These are phyloP conservation scores for Gaillardinia entomophila DNA, from an alignment of 805 yeast species.

Conservation along the genomic window DNA sequence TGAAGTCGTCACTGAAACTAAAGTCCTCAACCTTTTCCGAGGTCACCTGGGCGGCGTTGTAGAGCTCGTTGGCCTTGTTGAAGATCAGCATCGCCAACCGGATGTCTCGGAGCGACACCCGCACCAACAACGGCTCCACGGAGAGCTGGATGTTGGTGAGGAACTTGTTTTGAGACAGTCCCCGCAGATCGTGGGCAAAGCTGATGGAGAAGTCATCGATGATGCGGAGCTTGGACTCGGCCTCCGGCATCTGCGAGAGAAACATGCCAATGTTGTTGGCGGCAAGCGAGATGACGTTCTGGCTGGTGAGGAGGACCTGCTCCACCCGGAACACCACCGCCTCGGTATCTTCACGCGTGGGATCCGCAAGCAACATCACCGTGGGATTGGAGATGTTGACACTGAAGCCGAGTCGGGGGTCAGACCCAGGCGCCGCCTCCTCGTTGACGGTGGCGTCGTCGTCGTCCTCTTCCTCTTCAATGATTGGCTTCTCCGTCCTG, in stretches of 20 bases:
- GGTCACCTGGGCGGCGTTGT: conserved; percentile 21
- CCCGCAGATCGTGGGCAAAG: conserved; percentile 64
- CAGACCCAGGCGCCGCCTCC: conserved; percentile 4
- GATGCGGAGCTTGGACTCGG: conserved; percentile 57
- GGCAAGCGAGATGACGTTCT: conserved; percentile 58
- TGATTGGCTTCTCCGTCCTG: conserved; percentile 11
- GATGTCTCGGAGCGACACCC: conserved; percentile 85
- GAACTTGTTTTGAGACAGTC: conserved; percentile 52
- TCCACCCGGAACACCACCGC: conserved; percentile 88
- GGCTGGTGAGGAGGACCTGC: conserved; percentile 66
- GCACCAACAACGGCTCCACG: conserved; percentile 72
- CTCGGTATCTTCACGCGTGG: conserved; percentile 62
- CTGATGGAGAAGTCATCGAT: conserved; percentile 86
- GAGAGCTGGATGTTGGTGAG: conserved; percentile 63
- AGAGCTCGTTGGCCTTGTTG: conserved; percentile 60
- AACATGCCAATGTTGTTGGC: conserved; percentile 84
- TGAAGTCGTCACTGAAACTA: conserved; percentile 59
- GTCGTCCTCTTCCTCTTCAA: conserved; percentile 10
- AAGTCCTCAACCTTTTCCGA: conserved; percentile 19
- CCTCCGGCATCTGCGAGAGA: conserved; percentile 65
- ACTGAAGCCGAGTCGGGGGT: conserved; percentile 41
- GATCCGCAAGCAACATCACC: conserved; percentile 74
- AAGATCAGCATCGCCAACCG: conserved; percentile 70
- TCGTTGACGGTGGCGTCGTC: conserved; percentile 7
- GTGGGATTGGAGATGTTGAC: conserved; percentile 74